Percentiles rank a stretch among this genome's conserved stretches.
Evolutionary conservation across 2,329 filamentous ascomycete genomes (phyloP).

Genomic region (Penicillium sp.): DNA sequence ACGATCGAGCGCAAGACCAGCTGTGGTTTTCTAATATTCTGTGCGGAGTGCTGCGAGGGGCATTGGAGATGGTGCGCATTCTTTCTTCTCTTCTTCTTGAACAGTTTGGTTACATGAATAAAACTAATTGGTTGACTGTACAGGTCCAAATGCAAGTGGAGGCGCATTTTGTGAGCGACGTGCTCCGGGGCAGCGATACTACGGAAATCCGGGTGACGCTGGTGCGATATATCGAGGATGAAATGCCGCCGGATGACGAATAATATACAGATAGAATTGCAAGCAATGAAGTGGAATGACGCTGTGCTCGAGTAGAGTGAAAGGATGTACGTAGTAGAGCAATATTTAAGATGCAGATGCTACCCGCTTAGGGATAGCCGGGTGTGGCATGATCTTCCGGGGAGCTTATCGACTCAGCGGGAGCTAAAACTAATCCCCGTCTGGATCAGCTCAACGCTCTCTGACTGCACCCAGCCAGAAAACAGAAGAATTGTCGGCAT

Average conservation of each 20-base stretch:
- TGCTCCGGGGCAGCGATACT: constrained; percentile 87
- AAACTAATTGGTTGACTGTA: background rate
- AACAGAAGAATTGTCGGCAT: too few relatives aligned
- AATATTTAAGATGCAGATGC: background rate
- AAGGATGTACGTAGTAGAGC: too few relatives aligned
- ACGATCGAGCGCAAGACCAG: constrained; percentile 91
- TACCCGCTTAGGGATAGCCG: background rate
- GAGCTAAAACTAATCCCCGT: constrained; percentile 4
- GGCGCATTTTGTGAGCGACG: constrained; percentile 90
- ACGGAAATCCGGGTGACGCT: constrained; percentile 95
- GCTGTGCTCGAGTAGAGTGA: too few relatives aligned
- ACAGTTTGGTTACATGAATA: background rate
- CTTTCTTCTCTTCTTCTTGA: constrained; percentile 10
- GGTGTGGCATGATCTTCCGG: constrained; percentile 6
- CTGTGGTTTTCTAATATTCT: constrained; percentile 98
- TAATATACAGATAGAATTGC: constrained; percentile 52
- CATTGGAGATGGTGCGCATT: constrained; percentile 80
- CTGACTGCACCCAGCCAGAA: too few relatives aligned
- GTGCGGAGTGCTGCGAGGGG: constrained; percentile 84
- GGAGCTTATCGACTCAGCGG: constrained; percentile 7
- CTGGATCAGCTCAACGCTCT: background rate
- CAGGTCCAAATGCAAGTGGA: constrained; percentile 96
- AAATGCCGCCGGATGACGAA: constrained; percentile 94
- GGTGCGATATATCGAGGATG: constrained; percentile 93
- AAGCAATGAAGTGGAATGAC: background rate